Percentiles rank a stretch among this genome's conserved stretches.
phyloP scores from a whole-genome alignment of 2,329 filamentous ascomycete genomes.

The Calonectria leucothoes region DNA sequence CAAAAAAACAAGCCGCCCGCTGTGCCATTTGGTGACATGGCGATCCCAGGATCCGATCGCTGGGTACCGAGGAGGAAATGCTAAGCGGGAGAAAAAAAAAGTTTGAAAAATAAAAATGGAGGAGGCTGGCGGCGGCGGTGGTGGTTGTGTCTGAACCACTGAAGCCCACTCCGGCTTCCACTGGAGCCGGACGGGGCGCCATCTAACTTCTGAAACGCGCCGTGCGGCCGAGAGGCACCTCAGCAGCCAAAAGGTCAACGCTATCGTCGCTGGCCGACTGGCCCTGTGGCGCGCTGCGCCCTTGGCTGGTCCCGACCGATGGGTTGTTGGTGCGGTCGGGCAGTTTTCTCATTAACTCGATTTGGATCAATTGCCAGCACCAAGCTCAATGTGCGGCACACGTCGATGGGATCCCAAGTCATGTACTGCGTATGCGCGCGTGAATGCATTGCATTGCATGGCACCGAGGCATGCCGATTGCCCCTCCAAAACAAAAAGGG shows the following conservation, averaged over 20 bases:
- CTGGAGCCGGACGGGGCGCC: slow-evolving; percentile 28
- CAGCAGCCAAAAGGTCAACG: background rate
- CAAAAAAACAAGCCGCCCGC: background rate
- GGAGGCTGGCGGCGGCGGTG: slow-evolving; percentile 24
- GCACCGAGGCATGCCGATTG: background rate
- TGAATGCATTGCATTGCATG: background rate
- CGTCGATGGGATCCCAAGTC: background rate
- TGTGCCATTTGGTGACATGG: background rate
- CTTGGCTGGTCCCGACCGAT: slow-evolving; percentile 4
- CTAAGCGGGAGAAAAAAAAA: background rate
- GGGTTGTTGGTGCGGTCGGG: slow-evolving; percentile 7
- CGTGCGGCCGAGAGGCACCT: slow-evolving; percentile 15
- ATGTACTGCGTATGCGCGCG: background rate
- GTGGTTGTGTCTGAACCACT: slow-evolving; percentile 13
- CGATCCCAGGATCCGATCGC: background rate
- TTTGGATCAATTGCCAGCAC: background rate
- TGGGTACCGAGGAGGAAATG: background rate
- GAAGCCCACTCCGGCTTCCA: background rate
- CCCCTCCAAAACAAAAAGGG: background rate
- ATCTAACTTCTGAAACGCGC: slow-evolving; percentile 41
- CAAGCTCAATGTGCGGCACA: background rate
- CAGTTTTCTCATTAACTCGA: slow-evolving; percentile 4
- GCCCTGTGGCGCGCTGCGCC: background rate
- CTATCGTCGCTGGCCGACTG: background rate
- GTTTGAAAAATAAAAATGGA: no score